Evolutionary conservation across 441 rosid genomes (phyloP).

Genomic region (Dalechampia spathulata): DNA sequence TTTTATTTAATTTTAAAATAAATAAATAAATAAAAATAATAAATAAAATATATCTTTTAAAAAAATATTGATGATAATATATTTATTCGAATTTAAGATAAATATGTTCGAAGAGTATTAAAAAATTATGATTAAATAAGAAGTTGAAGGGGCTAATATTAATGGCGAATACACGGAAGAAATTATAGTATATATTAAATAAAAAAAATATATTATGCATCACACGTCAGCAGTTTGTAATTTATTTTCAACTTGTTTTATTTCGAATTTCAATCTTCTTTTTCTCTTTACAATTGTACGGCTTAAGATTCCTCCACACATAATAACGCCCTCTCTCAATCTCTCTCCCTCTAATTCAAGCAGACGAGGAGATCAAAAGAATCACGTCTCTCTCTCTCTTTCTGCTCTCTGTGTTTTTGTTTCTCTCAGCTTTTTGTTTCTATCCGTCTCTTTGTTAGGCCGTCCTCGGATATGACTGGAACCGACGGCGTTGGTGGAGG

Average conservation of each 20-base stretch:
- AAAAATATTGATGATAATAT: too few species aligned
- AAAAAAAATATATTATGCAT: too few species aligned
- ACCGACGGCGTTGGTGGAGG: constrained; percentile 14
- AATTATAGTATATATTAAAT: too few species aligned
- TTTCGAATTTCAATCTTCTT: not conserved
- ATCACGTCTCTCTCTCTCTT: not conserved
- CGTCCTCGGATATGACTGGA: constrained; percentile 10
- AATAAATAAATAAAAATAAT: too few species aligned
- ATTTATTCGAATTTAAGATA: too few species aligned
- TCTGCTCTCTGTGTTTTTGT: too few species aligned
- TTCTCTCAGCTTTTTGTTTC: not conserved
- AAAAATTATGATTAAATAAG: too few species aligned
- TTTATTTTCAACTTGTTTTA: not conserved
- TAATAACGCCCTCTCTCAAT: not conserved
- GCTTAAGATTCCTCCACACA: constrained; percentile 9
- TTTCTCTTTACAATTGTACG: constrained; percentile 7
- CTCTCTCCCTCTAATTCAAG: not conserved
- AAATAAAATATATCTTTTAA: too few species aligned
- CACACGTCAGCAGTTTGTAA: not conserved
- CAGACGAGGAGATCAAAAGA: not conserved
- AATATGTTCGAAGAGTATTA: too few species aligned
- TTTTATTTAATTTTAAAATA: too few species aligned
- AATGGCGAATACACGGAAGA: too few species aligned
- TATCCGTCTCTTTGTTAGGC: not conserved
- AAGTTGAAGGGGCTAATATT: too few species aligned